These are phyloP conservation scores for Colletotrichum cordylinicola DNA, from an alignment of 2,329 filamentous ascomycete genomes.

Conservation along the genomic window DNA sequence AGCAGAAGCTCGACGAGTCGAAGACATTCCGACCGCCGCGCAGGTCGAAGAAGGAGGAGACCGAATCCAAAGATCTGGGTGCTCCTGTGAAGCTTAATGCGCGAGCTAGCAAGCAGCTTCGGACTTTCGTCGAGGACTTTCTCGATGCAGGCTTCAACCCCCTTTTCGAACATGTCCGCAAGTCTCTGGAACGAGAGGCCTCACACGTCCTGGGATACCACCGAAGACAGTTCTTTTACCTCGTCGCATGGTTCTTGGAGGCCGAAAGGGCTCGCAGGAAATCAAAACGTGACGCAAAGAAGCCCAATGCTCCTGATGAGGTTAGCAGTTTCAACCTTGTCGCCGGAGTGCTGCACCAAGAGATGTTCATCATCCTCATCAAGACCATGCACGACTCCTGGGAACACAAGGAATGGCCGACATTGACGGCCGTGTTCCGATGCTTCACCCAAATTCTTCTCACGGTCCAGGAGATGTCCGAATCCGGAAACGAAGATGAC, in stretches of 20 bases:
- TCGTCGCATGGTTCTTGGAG: slow-evolving; percentile 90
- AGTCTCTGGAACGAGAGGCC: slow-evolving; percentile 88
- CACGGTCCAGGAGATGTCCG: slow-evolving; percentile 90
- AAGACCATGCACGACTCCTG: slow-evolving; percentile 79
- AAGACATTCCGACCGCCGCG: slow-evolving; percentile 91
- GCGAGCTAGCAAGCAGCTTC: slow-evolving; percentile 77
- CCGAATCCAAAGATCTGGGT: slow-evolving; percentile 78
- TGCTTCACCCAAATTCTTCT: slow-evolving; percentile 95
- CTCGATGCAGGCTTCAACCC: slow-evolving; percentile 96
- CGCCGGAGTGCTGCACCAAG: slow-evolving; percentile 89
- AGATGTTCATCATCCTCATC: slow-evolving; percentile 91
- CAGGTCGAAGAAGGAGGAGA: slow-evolving; percentile 64
- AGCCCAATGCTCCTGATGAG: slow-evolving; percentile 49
- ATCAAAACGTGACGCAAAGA: slow-evolving; percentile 59
- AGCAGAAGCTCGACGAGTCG: slow-evolving; percentile 87
- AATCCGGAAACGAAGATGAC: slow-evolving; percentile 86
- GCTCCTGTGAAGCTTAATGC: slow-evolving; percentile 72
- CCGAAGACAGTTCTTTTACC: slow-evolving; percentile 86
- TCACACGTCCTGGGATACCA: slow-evolving; percentile 81
- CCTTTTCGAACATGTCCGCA: slow-evolving; percentile 82
- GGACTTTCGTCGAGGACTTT: slow-evolving; percentile 88
- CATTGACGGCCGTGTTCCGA: slow-evolving; percentile 86
- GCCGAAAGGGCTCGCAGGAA: slow-evolving; percentile 79
- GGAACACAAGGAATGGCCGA: slow-evolving; percentile 86
- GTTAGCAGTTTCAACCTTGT: slow-evolving; percentile 84